These are phyloP conservation scores for Leccinum arenicola DNA, from an alignment of 768 basidiomycete genomes.

Conservation along the genomic window DNA sequence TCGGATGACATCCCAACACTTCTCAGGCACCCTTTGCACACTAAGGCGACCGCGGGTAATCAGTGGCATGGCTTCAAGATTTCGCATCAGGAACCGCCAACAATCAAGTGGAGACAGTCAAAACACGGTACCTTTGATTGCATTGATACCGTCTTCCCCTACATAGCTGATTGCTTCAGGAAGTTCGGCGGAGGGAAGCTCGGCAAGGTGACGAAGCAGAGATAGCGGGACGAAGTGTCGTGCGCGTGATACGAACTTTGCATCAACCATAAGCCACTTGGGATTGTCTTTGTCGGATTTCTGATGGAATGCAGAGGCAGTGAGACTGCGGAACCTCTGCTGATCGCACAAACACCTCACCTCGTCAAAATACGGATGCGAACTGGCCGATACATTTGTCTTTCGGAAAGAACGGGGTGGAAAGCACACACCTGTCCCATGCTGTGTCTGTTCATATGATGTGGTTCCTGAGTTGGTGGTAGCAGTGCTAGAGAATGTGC, in stretches of 20 bases:
- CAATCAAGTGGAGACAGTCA: neutral
- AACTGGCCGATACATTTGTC: slow-evolving; percentile 30
- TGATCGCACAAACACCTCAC: slow-evolving; percentile 37
- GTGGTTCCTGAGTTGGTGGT: slow-evolving; percentile 6
- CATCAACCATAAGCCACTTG: slow-evolving; percentile 92
- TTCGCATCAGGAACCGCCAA: slow-evolving; percentile 3
- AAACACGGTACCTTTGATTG: slow-evolving; percentile 55
- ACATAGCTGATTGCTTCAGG: slow-evolving; percentile 67
- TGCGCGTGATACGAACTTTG: slow-evolving; percentile 63
- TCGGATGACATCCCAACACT: slow-evolving; percentile 62
- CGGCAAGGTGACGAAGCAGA: slow-evolving; percentile 65
- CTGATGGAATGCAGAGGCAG: slow-evolving; percentile 33
- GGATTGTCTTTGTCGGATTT: slow-evolving; percentile 77
- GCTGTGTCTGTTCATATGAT: slow-evolving; percentile 65
- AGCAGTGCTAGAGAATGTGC: slow-evolving; percentile 1
- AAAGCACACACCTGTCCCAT: slow-evolving; percentile 70
- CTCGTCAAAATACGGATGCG: slow-evolving; percentile 79
- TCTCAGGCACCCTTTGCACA: slow-evolving; percentile 73
- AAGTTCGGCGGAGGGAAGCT: slow-evolving; percentile 32
- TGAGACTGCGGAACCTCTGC: neutral
- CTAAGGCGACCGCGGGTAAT: slow-evolving; percentile 81
- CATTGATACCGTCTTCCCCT: slow-evolving; percentile 53
- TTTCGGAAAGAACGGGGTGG: neutral
- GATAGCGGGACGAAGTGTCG: slow-evolving; percentile 75
- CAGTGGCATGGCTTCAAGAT: slow-evolving; percentile 65